phyloP scores from a whole-genome alignment of 2,329 filamentous ascomycete genomes.

The Colletotrichum sidae region DNA sequence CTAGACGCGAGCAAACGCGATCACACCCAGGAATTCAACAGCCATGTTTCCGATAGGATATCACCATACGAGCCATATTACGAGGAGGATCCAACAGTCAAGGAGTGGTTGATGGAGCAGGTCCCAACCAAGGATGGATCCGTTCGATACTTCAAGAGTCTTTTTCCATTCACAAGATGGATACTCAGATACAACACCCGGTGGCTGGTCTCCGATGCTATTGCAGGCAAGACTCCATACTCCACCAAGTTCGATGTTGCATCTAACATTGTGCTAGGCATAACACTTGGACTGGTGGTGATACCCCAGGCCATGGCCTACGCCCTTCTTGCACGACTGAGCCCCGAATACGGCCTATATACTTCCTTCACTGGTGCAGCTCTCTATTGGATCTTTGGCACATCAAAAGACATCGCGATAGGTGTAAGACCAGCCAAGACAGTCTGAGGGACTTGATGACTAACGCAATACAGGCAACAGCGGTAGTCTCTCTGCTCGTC shows the following conservation, averaged over 20 bases:
- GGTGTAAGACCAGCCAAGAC: slow-evolving; percentile 55
- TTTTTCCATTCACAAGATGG: slow-evolving; percentile 78
- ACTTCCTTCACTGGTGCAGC: slow-evolving; percentile 85
- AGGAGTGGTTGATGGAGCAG: slow-evolving; percentile 70
- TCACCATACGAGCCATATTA: slow-evolving; percentile 48
- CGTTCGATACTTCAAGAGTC: slow-evolving; percentile 59
- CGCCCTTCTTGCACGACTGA: slow-evolving; percentile 75
- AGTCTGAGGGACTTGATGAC: too few species aligned
- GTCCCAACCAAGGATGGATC: slow-evolving; percentile 61
- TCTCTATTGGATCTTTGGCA: slow-evolving; percentile 86
- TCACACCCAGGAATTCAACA: slow-evolving; percentile 24
- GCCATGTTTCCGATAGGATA: slow-evolving; percentile 13
- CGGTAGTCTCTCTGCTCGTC: slow-evolving; percentile 63
- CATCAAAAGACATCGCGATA: slow-evolving; percentile 87
- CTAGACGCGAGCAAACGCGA: slow-evolving; percentile 60
- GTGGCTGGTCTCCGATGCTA: slow-evolving; percentile 79
- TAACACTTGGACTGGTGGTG: slow-evolving; percentile 73
- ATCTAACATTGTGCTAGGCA: slow-evolving; percentile 43
- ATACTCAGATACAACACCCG: slow-evolving; percentile 76
- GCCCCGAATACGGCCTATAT: slow-evolving; percentile 79
- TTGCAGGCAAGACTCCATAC: slow-evolving; percentile 66
- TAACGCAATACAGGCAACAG: slow-evolving; percentile 62
- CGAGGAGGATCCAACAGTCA: slow-evolving; percentile 75
- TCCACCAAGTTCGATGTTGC: fast-evolving
- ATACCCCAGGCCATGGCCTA: slow-evolving; percentile 87